A percentile compares a stretch with the other conserved stretches of the same genome.
phyloP scores from a whole-genome alignment of 176 grass and related monocot genomes.

The Musa beccarii region DNA sequence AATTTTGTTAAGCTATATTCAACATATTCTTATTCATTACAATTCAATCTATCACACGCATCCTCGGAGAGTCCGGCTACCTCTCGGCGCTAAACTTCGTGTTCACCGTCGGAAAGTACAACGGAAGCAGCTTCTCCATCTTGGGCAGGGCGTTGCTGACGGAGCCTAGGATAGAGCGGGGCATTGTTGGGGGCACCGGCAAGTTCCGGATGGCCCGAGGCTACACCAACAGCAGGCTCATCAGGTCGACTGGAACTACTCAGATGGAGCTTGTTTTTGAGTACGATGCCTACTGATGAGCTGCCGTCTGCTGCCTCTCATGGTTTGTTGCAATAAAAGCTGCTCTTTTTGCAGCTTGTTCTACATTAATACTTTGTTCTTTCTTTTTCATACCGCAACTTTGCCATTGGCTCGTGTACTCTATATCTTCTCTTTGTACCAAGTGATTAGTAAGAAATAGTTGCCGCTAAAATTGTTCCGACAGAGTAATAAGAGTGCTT shows the following conservation, averaged over 20 bases:
- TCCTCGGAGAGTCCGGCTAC: conserved; percentile 9
- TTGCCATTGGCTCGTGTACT: too few species aligned
- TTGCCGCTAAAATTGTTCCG: too few species aligned
- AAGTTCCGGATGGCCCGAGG: conserved; percentile 25
- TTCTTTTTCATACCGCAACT: too few species aligned
- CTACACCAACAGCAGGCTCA: not conserved
- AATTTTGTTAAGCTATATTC: too few species aligned
- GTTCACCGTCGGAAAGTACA: conserved; percentile 21
- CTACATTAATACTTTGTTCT: too few species aligned
- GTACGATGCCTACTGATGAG: not conserved
- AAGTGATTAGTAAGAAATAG: too few species aligned
- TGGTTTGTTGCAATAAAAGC: too few species aligned
- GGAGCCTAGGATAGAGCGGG: conserved; percentile 27
- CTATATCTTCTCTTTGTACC: too few species aligned
- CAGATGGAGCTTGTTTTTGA: not conserved
- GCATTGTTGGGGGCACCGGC: conserved; percentile 34
- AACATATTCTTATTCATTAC: too few species aligned
- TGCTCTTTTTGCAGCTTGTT: too few species aligned
- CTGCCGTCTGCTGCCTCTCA: not conserved
- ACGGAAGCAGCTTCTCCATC: conserved; percentile 30
- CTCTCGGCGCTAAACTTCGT: conserved; percentile 20
- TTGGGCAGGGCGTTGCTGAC: conserved; percentile 13
- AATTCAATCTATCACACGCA: not conserved
- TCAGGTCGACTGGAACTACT: not conserved
- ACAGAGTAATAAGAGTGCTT: too few species aligned